phyloP scores from a whole-genome alignment of 306 rosid genomes.

The Amphicarpaea edgeworthii region DNA sequence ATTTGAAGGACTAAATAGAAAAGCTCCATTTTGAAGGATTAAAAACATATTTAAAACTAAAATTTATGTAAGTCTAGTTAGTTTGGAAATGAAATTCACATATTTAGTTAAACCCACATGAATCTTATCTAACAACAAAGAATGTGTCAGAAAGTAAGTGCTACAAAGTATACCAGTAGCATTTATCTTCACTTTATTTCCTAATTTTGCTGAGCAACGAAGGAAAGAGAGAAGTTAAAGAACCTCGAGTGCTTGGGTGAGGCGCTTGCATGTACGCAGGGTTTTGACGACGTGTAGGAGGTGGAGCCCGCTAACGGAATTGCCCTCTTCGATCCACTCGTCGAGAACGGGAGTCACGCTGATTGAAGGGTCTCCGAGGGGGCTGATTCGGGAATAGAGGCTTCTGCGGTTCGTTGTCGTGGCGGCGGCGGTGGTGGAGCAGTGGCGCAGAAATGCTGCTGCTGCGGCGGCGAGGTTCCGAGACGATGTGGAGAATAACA shows the following conservation, averaged over 20 bases:
- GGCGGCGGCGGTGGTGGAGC: neutral
- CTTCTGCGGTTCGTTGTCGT: conserved; percentile 33
- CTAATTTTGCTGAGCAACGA: conserved; percentile 13
- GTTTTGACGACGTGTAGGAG: conserved; percentile 53
- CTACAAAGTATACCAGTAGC: neutral
- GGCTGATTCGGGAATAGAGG: conserved; percentile 67
- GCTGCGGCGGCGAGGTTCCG: conserved; percentile 23
- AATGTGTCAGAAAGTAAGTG: neutral
- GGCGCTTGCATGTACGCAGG: conserved; percentile 62
- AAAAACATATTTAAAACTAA: no score
- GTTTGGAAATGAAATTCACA: neutral
- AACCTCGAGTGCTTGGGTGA: conserved; percentile 72
- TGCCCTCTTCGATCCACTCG: conserved; percentile 62
- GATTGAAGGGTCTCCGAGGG: conserved; percentile 67
- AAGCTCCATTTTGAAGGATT: no score
- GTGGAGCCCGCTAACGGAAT: conserved; percentile 30
- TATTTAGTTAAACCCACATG: neutral
- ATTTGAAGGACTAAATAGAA: no score
- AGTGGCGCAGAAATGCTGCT: conserved; percentile 12
- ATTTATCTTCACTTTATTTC: neutral
- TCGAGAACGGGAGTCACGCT: conserved; percentile 66
- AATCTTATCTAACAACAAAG: neutral
- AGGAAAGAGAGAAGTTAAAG: conserved; percentile 17
- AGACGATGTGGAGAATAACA: conserved; percentile 48
- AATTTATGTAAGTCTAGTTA: neutral